Base-by-base conservation (phyloP, 2,329 filamentous ascomycete genomes). In the Neurospora crassa region DNA sequence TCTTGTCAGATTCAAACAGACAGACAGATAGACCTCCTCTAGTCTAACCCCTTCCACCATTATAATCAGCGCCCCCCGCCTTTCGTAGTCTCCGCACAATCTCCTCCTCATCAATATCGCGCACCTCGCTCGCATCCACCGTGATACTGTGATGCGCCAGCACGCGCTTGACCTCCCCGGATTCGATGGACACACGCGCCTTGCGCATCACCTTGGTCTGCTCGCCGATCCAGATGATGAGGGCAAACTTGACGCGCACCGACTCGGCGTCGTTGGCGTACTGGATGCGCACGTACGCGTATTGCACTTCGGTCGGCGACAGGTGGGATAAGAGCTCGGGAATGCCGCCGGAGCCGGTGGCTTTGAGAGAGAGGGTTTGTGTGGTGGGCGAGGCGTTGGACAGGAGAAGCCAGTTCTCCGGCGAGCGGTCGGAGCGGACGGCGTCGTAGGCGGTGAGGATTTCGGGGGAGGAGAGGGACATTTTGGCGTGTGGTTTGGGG, bases 201-300 rank as follows among this genome's bases (percentile, higher is more conserved):
- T 90, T 91, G 75, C 89, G 85, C 90, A 92, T 91, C 71, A 91
- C 86, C 80, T 87, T 88, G 1, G 89, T 89, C 72, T 81, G 79
- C 79, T 86, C 84, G 78, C 90, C 90, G 79, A 91, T 90, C 90
- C 90, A 92, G 74, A 91, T 85, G 41, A 91, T 81, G 68, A 92
- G 83, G 68, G 83, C 85, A 78, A 92, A 92, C 82, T 92, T 92
- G 77, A 91, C 87, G 45, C 90, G 84, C 78, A 83, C 89, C 80
- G 85, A 88, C 83, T 92, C 90, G 74, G 87, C 87, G 79, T 92
- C 90, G 82, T 91, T 92, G 78, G 89, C 89, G 79, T 92, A 88
- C 82, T 91, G 88, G 79, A 90, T 82, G 40, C 88, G 87, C 75
- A 83, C 86, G 81, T 91, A 91, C 70, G 84, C 89, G 82, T 91